Conservation (phyloP, 257 asterid genomes). For the Paraleonurus japonicus region DNA sequence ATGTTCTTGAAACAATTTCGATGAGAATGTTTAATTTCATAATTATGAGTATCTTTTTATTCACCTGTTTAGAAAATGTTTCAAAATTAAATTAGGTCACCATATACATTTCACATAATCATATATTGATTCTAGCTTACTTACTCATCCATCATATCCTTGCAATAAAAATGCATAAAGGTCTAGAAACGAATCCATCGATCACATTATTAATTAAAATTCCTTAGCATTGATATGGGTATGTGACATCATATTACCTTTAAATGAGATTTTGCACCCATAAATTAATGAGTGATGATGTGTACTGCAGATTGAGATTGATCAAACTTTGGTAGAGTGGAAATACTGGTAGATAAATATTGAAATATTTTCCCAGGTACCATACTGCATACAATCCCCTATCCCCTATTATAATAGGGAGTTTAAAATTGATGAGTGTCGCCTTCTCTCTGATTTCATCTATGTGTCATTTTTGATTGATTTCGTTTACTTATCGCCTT, state of each 20-base stretch:
- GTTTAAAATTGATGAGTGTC: no score
- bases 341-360: neutral
- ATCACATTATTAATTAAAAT: neutral
- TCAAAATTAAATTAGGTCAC: no score
- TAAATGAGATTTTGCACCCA: neutral
- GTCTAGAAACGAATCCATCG: neutral
- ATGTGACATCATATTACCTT: slow-evolving; percentile 17
- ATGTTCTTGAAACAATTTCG: no score
- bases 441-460: no score
- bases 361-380: neutral
- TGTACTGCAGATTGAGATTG: neutral
- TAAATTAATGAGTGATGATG: neutral
- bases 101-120: no score
- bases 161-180: neutral
- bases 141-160: neutral
- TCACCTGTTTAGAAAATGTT: no score
- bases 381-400: no score
- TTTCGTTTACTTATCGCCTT: no score
- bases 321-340: neutral
- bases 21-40: neutral
- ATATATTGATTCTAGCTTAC: neutral
- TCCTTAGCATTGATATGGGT: neutral
- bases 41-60: neutral
- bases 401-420: no score
- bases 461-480: no score